Base-by-base conservation (phyloP, 768 basidiomycete species). In the Rhizopogon sp. region DNA sequence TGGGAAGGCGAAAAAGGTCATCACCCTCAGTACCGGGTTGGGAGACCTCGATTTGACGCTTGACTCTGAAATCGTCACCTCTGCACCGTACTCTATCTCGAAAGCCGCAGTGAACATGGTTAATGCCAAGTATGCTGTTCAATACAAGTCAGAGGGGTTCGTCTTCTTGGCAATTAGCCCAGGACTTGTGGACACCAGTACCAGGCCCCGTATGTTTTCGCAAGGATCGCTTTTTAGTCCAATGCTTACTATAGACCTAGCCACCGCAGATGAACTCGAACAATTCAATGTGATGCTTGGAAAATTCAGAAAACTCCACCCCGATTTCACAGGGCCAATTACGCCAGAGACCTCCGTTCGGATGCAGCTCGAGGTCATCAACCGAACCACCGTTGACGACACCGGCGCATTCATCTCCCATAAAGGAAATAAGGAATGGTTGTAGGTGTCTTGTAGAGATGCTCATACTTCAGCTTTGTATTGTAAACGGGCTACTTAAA, bases 81-180 rank as follows among this genome's bases (percentile, higher is more conserved):
- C 31, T 16, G 53, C 57, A 5, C 56, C 69, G 8, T 77, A 77
- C 61, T 53, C 61, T 29, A 62, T 72, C 28, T 66, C 73, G 52
- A 76, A 77, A 62, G 67, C 70, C 5, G 75, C 70, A 3, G 39
- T 72, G 8, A 71, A 75, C 54, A 65, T 74, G 64, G 71, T 63
- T 22, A 59, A 67, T 10, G 70, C 66, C 16, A 73, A 75, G 57
- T 76, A 72, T 54, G 71, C 74, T 3, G 60, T 58, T 6, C 43
- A 60, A 39, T 65, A 56, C 57, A 66, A 66, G 55, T 25, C 56
- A 4, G 71, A 75, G 46, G 73, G 72, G 8, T 35, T 74, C 55
- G 44, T 66, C 2, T 72, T 75, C 66, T 62, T 76, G 14, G 60
- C 70, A 4, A 53, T 76, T 51, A 70, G 68, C 52, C 75, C 75